A percentile compares a stretch with the other conserved stretches of the same genome.
Evolutionary conservation across 495 filamentous ascomycete species (phyloP).

Genomic region (Aspergillus hancockii): DNA sequence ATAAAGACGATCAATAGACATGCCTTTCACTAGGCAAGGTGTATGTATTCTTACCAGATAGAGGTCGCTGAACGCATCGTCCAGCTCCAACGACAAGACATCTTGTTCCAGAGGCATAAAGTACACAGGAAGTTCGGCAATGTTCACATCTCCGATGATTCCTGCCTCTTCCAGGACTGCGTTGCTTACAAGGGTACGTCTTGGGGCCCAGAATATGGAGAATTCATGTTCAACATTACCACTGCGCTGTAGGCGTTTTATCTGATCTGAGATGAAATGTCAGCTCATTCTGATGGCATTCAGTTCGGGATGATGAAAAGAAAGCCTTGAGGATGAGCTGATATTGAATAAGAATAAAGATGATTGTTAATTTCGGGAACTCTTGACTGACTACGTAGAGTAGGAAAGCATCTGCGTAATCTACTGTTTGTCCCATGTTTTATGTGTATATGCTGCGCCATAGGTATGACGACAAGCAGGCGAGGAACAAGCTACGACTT

Average conservation of each 20-base stretch:
- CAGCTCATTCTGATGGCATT: conserved; percentile 59
- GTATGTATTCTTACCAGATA: conserved; percentile 68
- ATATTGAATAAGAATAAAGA: conserved; percentile 22
- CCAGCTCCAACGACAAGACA: conserved; percentile 85
- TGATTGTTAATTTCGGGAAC: conserved; percentile 60
- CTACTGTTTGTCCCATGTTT: conserved; percentile 58
- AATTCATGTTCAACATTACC: conserved; percentile 90
- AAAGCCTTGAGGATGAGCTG: conserved; percentile 50
- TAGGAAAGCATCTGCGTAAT: conserved; percentile 56
- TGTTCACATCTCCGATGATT: conserved; percentile 87
- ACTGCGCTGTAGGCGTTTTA: conserved; percentile 82
- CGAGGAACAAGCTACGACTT: conserved; percentile 8
- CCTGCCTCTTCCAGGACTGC: conserved; percentile 91
- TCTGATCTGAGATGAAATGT: conserved; percentile 71
- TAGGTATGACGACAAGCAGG: conserved; percentile 1
- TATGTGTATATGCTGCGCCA: conserved; percentile 2
- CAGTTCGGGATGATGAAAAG: conserved; percentile 37
- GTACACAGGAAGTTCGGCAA: conserved; percentile 80
- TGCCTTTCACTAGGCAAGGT: not conserved
- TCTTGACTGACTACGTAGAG: conserved; percentile 66
- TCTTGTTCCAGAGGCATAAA: conserved; percentile 92
- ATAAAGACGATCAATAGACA: not conserved
- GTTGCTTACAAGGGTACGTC: conserved; percentile 88
- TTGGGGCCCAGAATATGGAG: conserved; percentile 88
- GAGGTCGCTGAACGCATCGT: conserved; percentile 81